Conservation (phyloP, 345 rosid genomes). For the Eucalyptus polyanthemos region DNA sequence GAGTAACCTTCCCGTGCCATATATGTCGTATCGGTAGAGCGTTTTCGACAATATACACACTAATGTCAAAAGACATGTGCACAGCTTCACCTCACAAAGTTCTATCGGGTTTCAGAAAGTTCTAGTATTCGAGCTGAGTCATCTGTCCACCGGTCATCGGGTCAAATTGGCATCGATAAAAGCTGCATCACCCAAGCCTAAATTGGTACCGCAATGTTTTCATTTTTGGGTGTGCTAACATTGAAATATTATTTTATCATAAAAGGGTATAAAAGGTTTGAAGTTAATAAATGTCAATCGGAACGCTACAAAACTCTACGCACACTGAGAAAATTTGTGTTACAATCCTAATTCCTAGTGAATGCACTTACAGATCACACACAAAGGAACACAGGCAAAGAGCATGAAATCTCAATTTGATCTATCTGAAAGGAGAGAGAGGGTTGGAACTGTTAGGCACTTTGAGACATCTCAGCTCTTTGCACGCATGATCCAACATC, state of each 20-base stretch:
- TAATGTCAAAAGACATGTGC: background rate
- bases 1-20: background rate
- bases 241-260: background rate
- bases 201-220: background rate
- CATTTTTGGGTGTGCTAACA: background rate
- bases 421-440: background rate
- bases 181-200: slow-evolving; percentile 12
- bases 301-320: background rate
- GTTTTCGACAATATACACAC: background rate
- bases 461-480: too few species aligned
- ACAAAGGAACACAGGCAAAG: background rate
- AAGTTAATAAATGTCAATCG: background rate
- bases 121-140: slow-evolving; percentile 28
- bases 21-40: background rate
- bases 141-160: slow-evolving; percentile 27
- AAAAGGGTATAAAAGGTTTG: background rate
- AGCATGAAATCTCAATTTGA: too few species aligned
- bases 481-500: background rate
- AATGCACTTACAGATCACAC: background rate
- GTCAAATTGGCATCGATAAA: slow-evolving; percentile 25
- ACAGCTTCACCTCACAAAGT: background rate
- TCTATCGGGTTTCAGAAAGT: slow-evolving; percentile 15
- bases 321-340: background rate
- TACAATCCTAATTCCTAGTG: background rate
- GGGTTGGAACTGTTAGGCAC: too few species aligned